Evolutionary conservation across 805 yeast genomes (phyloP).

Genomic region (Teunomyces panamensis): DNA sequence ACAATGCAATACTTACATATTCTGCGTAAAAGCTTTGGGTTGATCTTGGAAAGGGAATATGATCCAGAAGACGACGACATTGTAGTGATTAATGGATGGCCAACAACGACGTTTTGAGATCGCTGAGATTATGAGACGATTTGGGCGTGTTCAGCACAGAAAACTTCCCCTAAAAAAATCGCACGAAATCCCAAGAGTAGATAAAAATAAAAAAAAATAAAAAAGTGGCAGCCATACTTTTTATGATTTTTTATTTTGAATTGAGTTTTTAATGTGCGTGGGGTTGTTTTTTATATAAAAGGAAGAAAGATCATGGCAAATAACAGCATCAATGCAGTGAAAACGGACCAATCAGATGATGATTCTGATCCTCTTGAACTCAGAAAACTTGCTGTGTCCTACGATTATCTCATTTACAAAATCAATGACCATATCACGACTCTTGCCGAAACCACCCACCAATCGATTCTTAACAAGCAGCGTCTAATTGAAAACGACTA

Average conservation of each 20-base stretch:
- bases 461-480: slow-evolving; percentile 32
- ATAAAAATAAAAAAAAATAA: too few species aligned
- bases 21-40: slow-evolving; percentile 44
- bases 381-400: slow-evolving; percentile 55
- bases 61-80: slow-evolving; percentile 15
- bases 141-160: neutral
- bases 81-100: neutral
- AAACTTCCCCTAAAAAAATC: neutral
- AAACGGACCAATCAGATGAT: neutral
- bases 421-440: slow-evolving; percentile 54
- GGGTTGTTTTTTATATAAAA: too few species aligned
- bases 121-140: neutral
- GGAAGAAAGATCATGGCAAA: too few species aligned
- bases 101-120: neutral
- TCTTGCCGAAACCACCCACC: slow-evolving; percentile 40
- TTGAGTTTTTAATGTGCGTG: too few species aligned
- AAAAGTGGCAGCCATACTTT: too few species aligned
- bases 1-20: slow-evolving; percentile 32
- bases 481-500: slow-evolving; percentile 20
- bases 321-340: neutral
- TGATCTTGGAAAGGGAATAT: slow-evolving; percentile 43
- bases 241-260: too few species aligned
- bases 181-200: neutral
- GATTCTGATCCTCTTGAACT: slow-evolving; percentile 58
- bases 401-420: slow-evolving; percentile 62